Conservation (phyloP, 495 filamentous ascomycete genomes). For the Neurospora pannonica region DNA sequence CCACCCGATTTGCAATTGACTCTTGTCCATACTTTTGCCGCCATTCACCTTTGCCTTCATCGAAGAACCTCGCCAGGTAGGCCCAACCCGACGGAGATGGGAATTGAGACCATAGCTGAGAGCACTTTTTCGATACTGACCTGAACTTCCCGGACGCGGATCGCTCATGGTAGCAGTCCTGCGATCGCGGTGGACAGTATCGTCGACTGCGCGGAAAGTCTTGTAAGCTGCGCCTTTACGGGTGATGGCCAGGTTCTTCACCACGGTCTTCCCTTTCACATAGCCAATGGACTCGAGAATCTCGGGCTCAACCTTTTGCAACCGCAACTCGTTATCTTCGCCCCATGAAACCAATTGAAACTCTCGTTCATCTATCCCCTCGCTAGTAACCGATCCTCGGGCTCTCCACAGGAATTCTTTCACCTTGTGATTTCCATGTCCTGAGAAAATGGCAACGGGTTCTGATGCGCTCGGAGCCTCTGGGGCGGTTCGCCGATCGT, state of each 20-base stretch:
- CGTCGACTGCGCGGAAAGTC: slow-evolving; percentile 60
- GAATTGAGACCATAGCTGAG: slow-evolving; percentile 37
- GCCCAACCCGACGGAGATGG: slow-evolving; percentile 27
- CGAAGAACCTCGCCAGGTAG: slow-evolving; percentile 42
- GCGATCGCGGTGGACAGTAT: slow-evolving; percentile 35
- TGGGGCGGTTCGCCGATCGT: slow-evolving; percentile 51
- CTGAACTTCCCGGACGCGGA: slow-evolving; percentile 33
- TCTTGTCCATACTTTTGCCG: slow-evolving; percentile 51
- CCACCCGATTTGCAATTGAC: slow-evolving; percentile 64
- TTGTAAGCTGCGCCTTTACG: slow-evolving; percentile 78
- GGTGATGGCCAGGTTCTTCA: slow-evolving; percentile 62
- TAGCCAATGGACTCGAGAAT: slow-evolving; percentile 67
- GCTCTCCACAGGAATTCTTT: slow-evolving; percentile 92
- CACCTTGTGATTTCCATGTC: slow-evolving; percentile 71
- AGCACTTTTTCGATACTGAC: slow-evolving; percentile 31
- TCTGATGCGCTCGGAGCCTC: slow-evolving; percentile 33
- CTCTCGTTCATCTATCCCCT: slow-evolving; percentile 75
- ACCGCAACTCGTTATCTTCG: slow-evolving; percentile 68
- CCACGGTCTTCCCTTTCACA: slow-evolving; percentile 54
- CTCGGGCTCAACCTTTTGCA: slow-evolving; percentile 63
- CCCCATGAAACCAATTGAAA: slow-evolving; percentile 95
- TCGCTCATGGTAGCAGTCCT: slow-evolving; percentile 42
- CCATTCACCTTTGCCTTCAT: slow-evolving; percentile 53
- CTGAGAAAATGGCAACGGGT: slow-evolving; percentile 66
- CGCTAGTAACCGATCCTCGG: slow-evolving; percentile 57